Percentiles rank a stretch among this genome's conserved stretches.
These are phyloP conservation scores for Cutaneotrichosporon curvatum DNA, from an alignment of 1,284 basidiomycete genomes.

Conservation along the genomic window DNA sequence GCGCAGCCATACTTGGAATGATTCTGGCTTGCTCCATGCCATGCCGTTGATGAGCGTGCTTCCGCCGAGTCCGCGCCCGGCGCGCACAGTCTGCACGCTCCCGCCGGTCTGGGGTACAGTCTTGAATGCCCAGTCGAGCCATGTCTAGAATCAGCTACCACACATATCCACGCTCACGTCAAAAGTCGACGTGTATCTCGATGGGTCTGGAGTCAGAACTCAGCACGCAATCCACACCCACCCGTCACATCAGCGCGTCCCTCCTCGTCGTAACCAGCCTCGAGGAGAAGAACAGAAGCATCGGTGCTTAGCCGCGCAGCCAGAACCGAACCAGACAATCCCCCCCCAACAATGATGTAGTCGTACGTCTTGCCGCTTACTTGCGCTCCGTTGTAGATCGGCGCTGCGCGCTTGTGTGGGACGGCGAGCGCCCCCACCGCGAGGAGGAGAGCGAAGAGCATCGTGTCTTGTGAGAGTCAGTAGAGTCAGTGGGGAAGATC, in stretches of 20 bases:
- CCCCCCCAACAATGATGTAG: slow-evolving; percentile 62
- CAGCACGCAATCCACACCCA: slow-evolving; percentile 5
- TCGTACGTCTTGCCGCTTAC: slow-evolving; percentile 50
- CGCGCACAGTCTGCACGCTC: slow-evolving; percentile 17
- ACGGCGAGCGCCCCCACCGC: neutral
- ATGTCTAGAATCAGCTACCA: slow-evolving; percentile 10
- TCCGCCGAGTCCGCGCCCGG: slow-evolving; percentile 35
- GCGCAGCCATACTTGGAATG: no score
- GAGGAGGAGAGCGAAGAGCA: neutral
- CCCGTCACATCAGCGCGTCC: slow-evolving; percentile 22
- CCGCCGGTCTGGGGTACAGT: slow-evolving; percentile 32
- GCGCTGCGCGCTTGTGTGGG: neutral
- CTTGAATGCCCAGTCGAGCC: slow-evolving; percentile 36
- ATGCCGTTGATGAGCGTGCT: slow-evolving; percentile 44
- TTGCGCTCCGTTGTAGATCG: slow-evolving; percentile 1
- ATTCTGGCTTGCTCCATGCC: slow-evolving; percentile 40
- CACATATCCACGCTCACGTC: slow-evolving; percentile 11
- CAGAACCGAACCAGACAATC: slow-evolving; percentile 57
- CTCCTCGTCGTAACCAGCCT: slow-evolving; percentile 34
- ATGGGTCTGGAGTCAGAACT: slow-evolving; percentile 12
- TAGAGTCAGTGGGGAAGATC: neutral
- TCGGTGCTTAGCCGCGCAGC: slow-evolving; percentile 59
- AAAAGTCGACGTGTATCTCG: slow-evolving; percentile 23
- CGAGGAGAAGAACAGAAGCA: slow-evolving; percentile 45
- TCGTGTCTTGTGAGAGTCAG: neutral